Conservation (phyloP, 2,329 filamentous ascomycete species). For the Aspergillus ibericus region DNA sequence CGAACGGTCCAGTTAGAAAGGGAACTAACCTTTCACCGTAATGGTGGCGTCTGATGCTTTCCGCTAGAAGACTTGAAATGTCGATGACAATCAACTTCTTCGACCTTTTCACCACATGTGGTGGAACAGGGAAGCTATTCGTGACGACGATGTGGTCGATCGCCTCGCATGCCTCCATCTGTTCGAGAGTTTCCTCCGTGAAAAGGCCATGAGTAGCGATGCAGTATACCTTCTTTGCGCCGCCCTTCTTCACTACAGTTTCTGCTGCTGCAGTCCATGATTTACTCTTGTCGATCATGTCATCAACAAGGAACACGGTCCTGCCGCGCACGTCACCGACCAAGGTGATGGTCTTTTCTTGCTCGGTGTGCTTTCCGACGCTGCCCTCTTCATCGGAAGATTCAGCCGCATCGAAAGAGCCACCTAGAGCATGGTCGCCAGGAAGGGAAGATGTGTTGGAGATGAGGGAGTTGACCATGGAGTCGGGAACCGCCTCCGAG, state of each 20-base stretch:
- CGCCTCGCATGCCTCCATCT: constrained; percentile 88
- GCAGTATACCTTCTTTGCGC: constrained; percentile 91
- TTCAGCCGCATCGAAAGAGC: constrained; percentile 77
- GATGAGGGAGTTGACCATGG: constrained; percentile 79
- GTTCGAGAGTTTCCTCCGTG: constrained; percentile 81
- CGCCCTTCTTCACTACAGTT: constrained; percentile 89
- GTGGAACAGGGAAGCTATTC: constrained; percentile 90
- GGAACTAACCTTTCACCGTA: constrained; percentile 79
- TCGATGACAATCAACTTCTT: constrained; percentile 89
- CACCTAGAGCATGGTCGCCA: constrained; percentile 72
- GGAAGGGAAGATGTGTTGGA: constrained; percentile 76
- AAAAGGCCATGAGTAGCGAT: constrained; percentile 97
- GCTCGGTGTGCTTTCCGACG: constrained; percentile 61
- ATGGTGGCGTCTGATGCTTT: constrained; percentile 93
- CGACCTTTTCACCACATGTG: constrained; percentile 66
- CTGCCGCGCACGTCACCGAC: constrained; percentile 89
- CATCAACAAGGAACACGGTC: constrained; percentile 91
- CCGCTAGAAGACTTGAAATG: constrained; percentile 80
- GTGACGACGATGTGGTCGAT: constrained; percentile 94
- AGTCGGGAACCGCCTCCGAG: constrained; percentile 64
- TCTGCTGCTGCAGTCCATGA: constrained; percentile 98
- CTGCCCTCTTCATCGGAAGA: constrained; percentile 83
- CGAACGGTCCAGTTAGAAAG: constrained; percentile 41
- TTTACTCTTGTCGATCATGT: constrained; percentile 97
- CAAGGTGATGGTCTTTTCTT: constrained; percentile 96